Base-by-base conservation (phyloP, 140 eudicot genomes). In the Ambrosia hybrid region DNA sequence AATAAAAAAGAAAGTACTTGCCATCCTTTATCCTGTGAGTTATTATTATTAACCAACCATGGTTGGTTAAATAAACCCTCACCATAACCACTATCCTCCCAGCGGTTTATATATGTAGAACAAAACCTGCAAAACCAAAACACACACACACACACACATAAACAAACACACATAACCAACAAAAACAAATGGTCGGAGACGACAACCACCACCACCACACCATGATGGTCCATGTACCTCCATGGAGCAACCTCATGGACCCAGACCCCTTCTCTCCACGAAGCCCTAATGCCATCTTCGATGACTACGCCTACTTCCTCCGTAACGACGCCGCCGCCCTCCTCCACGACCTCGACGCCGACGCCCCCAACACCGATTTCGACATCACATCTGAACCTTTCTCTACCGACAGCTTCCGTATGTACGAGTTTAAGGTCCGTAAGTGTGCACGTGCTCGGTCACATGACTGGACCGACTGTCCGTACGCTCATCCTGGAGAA, bases 381-480 rank as follows among this genome's bases (percentile, higher is more conserved):
- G 88, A 83, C 11, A 72, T 83, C 58, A 62, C 82, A 0, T 72
- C 79, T 6, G 87, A 88, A 43, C 75, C 82, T 0, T 85, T 75
- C 64, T 78, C 90, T 0, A 83, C 86, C 49, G 97, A 91, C 36
- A 71, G 75, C 7, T 88, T 88, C 75, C 86, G 90, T 0, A 91
- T 91, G 94, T 91, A 72, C 34, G 97, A 91, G 55, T 91, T 88
- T 38, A 91, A 91, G 75, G 91, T 91, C 0, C 60, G 86, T 2
- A 88, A 84, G 80, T 91, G 97, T 55, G 75, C 84, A n/a, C 87
- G 96, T 26, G 88, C 81, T 0, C 72, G 94, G 53, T 84, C 94
- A 3, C 97, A 91, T 37, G 97, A 88, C 62, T 91, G 97, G 97
- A 91, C 97, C 13, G 97, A 91, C 85, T 91, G 97, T 66, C 97